A percentile compares a stretch with the other conserved stretches of the same genome.
These are phyloP conservation scores for Chaetomium globosum DNA, from an alignment of 2,329 filamentous ascomycete genomes.

Conservation along the genomic window DNA sequence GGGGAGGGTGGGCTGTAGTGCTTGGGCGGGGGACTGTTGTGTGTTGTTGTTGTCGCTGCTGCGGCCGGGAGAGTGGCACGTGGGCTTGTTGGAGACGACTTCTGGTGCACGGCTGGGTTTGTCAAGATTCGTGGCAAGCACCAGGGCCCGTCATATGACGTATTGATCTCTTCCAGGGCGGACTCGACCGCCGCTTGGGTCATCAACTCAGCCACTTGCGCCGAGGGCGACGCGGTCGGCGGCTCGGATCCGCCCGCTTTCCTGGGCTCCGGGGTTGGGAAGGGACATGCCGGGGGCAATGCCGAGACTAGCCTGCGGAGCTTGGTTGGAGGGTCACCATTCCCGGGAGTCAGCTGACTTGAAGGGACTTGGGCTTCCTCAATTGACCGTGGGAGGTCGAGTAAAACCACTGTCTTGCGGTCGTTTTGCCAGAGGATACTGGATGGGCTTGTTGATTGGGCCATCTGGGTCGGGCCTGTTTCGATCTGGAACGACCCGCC, in stretches of 20 bases:
- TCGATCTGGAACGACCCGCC: conserved; percentile 4
- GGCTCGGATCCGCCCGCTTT: conserved; percentile 39
- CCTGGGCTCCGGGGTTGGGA: conserved; percentile 56
- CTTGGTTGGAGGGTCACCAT: conserved; percentile 10
- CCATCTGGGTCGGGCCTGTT: conserved; percentile 20
- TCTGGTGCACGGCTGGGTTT: conserved; percentile 27
- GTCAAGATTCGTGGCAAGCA: conserved; percentile 46
- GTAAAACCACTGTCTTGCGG: conserved; percentile 55
- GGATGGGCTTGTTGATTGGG: conserved; percentile 29
- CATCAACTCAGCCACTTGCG: conserved; percentile 59
- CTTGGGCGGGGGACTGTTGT: not conserved
- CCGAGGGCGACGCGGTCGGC: conserved; percentile 43
- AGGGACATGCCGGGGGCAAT: conserved; percentile 49
- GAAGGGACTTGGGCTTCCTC: conserved; percentile 63
- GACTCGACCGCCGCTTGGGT: conserved; percentile 50
- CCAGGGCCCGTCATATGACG: conserved; percentile 49
- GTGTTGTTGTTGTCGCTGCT: not conserved
- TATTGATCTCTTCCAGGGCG: conserved; percentile 47
- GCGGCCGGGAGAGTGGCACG: not conserved
- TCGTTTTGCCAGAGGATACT: conserved; percentile 59
- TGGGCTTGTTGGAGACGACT: not conserved
- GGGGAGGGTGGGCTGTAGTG: conserved; percentile 4
- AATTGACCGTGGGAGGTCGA: conserved; percentile 72
- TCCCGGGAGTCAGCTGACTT: conserved; percentile 36
- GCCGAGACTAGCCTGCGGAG: conserved; percentile 51